Evolutionary conservation across 371 early-diverging fungal species (phyloP), one percentile per base, ranked within the genome.

Genomic region (Mortierella sp.): DNA sequence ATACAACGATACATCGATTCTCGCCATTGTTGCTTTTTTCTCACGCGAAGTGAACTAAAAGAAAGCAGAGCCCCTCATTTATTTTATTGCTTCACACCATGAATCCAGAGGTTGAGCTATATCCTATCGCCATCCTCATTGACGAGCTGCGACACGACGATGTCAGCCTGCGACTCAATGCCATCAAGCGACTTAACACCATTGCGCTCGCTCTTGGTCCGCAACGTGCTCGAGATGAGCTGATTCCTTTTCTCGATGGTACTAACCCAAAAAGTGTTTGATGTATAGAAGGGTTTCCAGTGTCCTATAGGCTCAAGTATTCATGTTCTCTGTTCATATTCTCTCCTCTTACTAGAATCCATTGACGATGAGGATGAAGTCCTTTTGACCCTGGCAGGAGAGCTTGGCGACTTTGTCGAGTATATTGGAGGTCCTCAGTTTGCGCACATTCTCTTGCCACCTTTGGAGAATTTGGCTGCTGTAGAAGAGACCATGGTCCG

Each of bases 81-180:
- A 40, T 55, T 53, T n/a, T 28, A 40, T 45, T 45, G 4, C 45
- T 36, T 16, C 41, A 21, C 41, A 63, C 50, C 21, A 80, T 80
- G 80, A 80, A 84, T 64, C 83, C 67, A 19, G 84, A 86, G 59
- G 81, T 77, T 41, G 79, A 76, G 48, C 80, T 86, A n/a, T 95
- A 93, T 81, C 95, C 96, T 50, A 94, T 97, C 64, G 98, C 97
- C 58, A 91, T 95, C 53, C 87, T 97, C 65, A 94, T 98, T 80
- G 99, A 99, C 87, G 98, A 98, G 86, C 91, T 99, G 65, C 97
- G 97, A 87, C 97, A 97, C 85, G 99, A 99, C 83, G 98, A 97
- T 86, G 92, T 97, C 53, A 87, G 94, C 53, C 89, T 94, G 79
- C 90, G 98, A 69, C 89, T 98, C 63, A 96, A 96, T 73, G 97